Evolutionary conservation across 208 protist species (phyloP).

Genomic region (Spongospora subterranea): DNA sequence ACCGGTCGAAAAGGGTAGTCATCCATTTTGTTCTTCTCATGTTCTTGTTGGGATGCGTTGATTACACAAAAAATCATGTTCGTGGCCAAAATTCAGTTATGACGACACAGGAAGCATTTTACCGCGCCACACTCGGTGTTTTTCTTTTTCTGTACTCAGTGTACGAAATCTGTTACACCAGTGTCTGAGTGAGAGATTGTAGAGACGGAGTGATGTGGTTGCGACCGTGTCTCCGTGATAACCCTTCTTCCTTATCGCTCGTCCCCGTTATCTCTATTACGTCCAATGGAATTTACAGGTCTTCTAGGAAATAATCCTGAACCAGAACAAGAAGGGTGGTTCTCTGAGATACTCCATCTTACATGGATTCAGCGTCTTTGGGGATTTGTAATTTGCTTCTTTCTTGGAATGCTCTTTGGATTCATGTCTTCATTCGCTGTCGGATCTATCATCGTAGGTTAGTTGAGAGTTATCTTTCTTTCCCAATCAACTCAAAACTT

Average conservation of each 20-base stretch:
- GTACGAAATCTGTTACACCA: too few species aligned
- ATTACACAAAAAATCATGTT: too few species aligned
- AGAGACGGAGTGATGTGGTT: not conserved
- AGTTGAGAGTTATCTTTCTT: not conserved
- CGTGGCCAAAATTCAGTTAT: too few species aligned
- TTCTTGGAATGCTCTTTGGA: not conserved
- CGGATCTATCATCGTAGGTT: not conserved
- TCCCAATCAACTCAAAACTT: not conserved
- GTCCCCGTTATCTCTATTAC: not conserved
- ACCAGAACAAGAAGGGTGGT: not conserved
- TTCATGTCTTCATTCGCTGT: slow-evolving; percentile 2
- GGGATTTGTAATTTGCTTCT: slow-evolving; percentile 43
- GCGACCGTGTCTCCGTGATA: too few species aligned
- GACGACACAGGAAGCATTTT: too few species aligned
- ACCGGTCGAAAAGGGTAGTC: not conserved
- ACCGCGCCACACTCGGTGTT: too few species aligned
- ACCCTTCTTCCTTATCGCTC: too few species aligned
- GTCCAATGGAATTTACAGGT: slow-evolving; percentile 8
- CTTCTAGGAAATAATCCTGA: not conserved
- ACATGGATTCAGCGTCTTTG: slow-evolving; percentile 30
- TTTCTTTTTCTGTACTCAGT: too few species aligned
- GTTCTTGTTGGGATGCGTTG: too few species aligned
- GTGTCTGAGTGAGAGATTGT: not conserved
- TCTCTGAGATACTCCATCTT: not conserved
- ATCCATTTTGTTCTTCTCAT: not conserved